A percentile compares a stretch with the other conserved stretches of the same genome.
Evolutionary conservation across 257 asterid species (phyloP).

Genomic region (Solanum peruvianum): DNA sequence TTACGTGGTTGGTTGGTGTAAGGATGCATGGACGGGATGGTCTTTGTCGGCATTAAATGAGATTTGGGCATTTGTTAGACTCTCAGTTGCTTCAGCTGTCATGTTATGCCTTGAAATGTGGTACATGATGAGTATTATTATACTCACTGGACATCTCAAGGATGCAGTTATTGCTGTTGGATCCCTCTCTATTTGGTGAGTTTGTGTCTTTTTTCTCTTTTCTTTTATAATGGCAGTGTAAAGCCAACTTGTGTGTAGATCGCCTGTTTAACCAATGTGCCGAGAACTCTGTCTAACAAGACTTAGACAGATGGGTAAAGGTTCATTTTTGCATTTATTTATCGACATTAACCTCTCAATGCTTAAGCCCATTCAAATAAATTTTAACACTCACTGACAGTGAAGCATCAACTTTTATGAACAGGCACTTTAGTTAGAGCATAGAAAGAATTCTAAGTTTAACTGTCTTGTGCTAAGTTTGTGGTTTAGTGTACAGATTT

Average conservation of each 20-base stretch:
- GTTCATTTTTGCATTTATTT: background rate
- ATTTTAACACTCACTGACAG: background rate
- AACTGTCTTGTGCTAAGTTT: background rate
- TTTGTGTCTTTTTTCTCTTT: background rate
- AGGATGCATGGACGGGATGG: slow-evolving; percentile 83
- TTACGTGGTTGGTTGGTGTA: slow-evolving; percentile 68
- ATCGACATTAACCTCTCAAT: background rate
- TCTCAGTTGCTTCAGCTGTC: slow-evolving; percentile 71
- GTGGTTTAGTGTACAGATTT: background rate
- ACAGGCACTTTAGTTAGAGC: background rate
- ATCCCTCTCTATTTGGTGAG: slow-evolving; percentile 78
- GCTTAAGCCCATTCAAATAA: background rate
- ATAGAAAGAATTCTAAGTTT: background rate
- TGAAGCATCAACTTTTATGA: background rate
- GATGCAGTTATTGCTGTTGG: slow-evolving; percentile 71
- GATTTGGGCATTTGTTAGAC: slow-evolving; percentile 69
- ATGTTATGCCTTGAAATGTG: slow-evolving; percentile 85
- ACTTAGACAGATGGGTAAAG: background rate
- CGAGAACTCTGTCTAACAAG: background rate
- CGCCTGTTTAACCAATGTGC: background rate
- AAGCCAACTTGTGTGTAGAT: no score
- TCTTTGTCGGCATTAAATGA: slow-evolving; percentile 51
- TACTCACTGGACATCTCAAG: slow-evolving; percentile 62
- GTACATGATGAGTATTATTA: slow-evolving; percentile 71
- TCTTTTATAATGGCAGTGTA: background rate